Conservation (phyloP, 2,329 filamentous ascomycete species). For the Chaetomiaceae sp. region DNA sequence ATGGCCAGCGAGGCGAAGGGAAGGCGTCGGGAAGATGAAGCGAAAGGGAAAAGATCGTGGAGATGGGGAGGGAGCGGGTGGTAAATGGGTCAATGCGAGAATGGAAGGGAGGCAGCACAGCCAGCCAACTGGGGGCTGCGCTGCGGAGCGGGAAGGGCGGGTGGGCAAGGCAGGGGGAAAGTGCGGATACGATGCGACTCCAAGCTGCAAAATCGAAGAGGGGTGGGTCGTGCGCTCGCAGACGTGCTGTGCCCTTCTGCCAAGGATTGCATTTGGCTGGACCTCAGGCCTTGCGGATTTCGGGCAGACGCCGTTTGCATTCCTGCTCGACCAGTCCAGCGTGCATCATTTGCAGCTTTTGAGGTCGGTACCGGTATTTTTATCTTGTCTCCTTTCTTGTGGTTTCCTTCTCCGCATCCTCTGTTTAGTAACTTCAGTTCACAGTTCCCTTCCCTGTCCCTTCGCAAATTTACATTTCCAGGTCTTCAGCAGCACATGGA, state of each 20-base stretch:
- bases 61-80: constrained; percentile 17
- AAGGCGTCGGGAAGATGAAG: constrained; percentile 18
- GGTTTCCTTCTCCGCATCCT: neutral
- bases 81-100: constrained; percentile 23
- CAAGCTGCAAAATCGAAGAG: constrained; percentile 13
- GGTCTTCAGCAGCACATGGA: too few relatives aligned
- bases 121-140: constrained; percentile 19
- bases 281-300: neutral
- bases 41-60: constrained; percentile 19
- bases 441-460: neutral
- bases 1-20: constrained; percentile 16
- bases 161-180: constrained; percentile 14
- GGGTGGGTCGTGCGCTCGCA: constrained; percentile 21
- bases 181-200: constrained; percentile 20
- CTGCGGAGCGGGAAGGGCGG: constrained; percentile 19
- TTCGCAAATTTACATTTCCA: too few relatives aligned
- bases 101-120: constrained; percentile 25
- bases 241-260: constrained; percentile 10
- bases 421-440: neutral
- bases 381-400: neutral
- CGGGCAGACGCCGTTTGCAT: neutral
- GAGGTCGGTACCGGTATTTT: neutral
- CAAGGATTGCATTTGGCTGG: constrained; percentile 5
- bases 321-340: constrained; percentile 5
- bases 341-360: neutral